These are phyloP conservation scores for Rosa hybrid DNA, from an alignment of 331 rosid genomes.

Conservation along the genomic window DNA sequence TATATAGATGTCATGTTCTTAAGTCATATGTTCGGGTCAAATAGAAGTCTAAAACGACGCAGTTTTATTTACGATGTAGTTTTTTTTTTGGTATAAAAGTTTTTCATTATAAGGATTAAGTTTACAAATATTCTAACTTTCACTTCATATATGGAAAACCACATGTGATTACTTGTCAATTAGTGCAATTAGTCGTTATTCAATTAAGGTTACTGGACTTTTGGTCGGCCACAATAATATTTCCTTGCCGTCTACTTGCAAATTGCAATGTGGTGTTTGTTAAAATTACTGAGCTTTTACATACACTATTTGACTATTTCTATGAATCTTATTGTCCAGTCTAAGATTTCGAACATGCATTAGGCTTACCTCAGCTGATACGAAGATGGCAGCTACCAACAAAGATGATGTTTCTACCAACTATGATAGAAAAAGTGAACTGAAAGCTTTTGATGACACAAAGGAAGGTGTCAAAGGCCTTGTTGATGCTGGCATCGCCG, in stretches of 20 bases:
- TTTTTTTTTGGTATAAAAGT: too few species aligned
- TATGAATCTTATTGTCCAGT: background rate
- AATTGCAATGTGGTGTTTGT: background rate
- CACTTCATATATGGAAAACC: background rate
- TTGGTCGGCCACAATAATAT: background rate
- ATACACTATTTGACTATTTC: background rate
- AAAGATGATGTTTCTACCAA: background rate
- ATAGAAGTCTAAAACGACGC: background rate
- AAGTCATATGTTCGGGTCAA: background rate
- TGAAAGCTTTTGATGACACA: constrained; percentile 62
- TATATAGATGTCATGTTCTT: background rate
- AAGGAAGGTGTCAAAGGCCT: constrained; percentile 55
- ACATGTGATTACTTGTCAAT: background rate
- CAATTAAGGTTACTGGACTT: background rate
- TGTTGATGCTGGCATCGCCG: constrained; percentile 16
- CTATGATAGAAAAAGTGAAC: constrained; percentile 37
- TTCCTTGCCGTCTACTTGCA: background rate
- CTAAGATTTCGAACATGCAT: background rate
- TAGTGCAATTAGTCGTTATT: background rate
- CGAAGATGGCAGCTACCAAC: background rate
- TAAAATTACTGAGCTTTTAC: background rate
- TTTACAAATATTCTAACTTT: too few species aligned
- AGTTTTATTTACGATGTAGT: too few species aligned
- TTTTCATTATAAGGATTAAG: background rate
- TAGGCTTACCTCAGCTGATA: background rate